Base-by-base conservation (phyloP, 495 filamentous ascomycete genomes). In the Penicillium cinerascens region DNA sequence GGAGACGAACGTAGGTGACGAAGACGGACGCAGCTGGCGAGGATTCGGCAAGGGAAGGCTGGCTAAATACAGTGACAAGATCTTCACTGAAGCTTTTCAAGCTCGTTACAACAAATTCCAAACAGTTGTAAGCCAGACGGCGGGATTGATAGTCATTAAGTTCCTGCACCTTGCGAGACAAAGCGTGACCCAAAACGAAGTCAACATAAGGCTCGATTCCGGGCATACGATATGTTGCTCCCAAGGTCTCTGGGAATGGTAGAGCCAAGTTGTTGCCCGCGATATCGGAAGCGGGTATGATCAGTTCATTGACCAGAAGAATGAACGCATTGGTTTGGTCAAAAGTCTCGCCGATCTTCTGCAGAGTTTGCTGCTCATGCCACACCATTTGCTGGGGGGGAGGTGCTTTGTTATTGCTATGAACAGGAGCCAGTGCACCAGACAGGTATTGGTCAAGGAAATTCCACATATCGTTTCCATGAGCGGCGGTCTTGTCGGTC, bases 121-220 rank as follows among this genome's bases (percentile, higher is more conserved):
- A 74, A 60, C 91, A 96, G 46, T 82, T 85, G 47, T 82, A 83
- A 18, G 85, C 86, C 38, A 97, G 65, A 10, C 90, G 68, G 37
- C 82, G 80, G n/a, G 78, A 75, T 59, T 92, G 86, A 15, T 75
- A 64, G 29, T 78, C 67, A 48, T 76, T 75, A 10, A 84, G 58
- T 38, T 89, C 84, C 9, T 67, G 69, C n/a, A 78, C 64, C 51
- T 81, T 86, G 37, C 74, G 66, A 11, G 80, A 78, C 52, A 96
- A 86, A 18, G 91, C 81, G 37, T 82, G 77, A 20, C 88, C 89
- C 47, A 97, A 52, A 17, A 88, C 80, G 63, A 95, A 96, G 72
- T 99, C 95, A 52, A 96, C 71, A 56, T 96, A 97, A 4, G 86
- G 83, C 49, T 96, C 91, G 54, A 99, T 88, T 3, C 95, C 93